phyloP scores from a whole-genome alignment of 768 basidiomycete genomes.

The Tricholoma sp. region DNA sequence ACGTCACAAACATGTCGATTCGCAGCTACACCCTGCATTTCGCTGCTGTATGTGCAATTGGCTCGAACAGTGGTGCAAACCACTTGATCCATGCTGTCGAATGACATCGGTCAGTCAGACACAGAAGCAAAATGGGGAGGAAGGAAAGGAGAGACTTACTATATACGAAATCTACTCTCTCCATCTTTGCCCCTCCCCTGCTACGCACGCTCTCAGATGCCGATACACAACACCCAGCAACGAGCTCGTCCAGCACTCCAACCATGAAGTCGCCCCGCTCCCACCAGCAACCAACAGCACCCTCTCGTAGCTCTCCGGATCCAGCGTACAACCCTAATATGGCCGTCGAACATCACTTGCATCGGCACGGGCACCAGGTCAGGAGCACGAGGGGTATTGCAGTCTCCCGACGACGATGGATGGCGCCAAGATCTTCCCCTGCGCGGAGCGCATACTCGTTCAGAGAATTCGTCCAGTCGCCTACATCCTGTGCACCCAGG shows the following conservation, averaged over 20 bases:
- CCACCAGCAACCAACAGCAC: constrained; percentile 80
- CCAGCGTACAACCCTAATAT: constrained; percentile 75
- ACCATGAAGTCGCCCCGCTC: constrained; percentile 82
- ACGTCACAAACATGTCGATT: constrained; percentile 73
- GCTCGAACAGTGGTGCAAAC: constrained; percentile 35
- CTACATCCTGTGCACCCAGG: constrained; percentile 59
- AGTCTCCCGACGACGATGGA: no score
- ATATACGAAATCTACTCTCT: constrained; percentile 67
- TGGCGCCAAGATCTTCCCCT: background rate
- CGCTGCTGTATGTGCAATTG: constrained; percentile 29
- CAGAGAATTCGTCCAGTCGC: constrained; percentile 72
- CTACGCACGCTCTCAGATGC: constrained; percentile 16
- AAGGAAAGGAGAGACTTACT: constrained; percentile 35
- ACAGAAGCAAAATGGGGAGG: no score
- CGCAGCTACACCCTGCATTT: constrained; percentile 53
- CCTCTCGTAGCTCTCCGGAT: constrained; percentile 64
- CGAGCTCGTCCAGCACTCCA: constrained; percentile 77
- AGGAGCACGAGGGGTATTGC: no score
- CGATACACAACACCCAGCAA: constrained; percentile 48
- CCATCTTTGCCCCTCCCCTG: constrained; percentile 44
- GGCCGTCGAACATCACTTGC: constrained; percentile 81
- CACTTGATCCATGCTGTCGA: constrained; percentile 33
- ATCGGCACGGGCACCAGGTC: constrained; percentile 27
- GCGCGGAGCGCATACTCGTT: constrained; percentile 40
- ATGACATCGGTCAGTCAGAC: background rate